Evolutionary conservation across 2,329 filamentous ascomycete genomes (phyloP).

Genomic region (Alternaria sp.): DNA sequence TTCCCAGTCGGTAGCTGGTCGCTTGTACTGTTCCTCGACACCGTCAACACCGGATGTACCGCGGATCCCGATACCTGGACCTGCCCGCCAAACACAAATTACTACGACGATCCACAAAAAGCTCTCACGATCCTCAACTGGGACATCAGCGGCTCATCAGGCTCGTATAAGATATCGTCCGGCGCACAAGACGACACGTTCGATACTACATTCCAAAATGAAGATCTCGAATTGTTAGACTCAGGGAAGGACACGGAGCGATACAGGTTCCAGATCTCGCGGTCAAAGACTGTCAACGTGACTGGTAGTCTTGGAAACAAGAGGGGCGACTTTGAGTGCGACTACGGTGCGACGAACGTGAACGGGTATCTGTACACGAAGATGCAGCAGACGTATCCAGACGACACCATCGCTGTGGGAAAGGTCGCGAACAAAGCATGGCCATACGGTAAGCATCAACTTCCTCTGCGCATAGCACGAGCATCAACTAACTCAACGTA

Average conservation of each 20-base stretch:
- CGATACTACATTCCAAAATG: conserved; percentile 63
- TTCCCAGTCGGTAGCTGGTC: conserved; percentile 72
- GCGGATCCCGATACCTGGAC: conserved; percentile 66
- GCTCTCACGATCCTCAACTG: conserved; percentile 66
- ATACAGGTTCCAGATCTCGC: conserved; percentile 64
- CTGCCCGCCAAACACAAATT: conserved; percentile 67
- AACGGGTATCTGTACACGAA: conserved; percentile 69
- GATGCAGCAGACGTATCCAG: conserved; percentile 52
- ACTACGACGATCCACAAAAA: conserved; percentile 52
- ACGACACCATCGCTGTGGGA: conserved; percentile 30
- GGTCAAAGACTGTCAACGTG: conserved; percentile 63
- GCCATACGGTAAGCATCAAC: conserved; percentile 43
- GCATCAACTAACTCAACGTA: conserved; percentile 21
- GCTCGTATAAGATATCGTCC: conserved; percentile 63
- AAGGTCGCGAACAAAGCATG: conserved; percentile 44
- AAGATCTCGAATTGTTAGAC: conserved; percentile 60
- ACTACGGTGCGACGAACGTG: conserved; percentile 65
- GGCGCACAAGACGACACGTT: conserved; percentile 62
- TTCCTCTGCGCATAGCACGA: not conserved
- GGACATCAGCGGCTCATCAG: conserved; percentile 60
- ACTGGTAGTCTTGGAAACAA: conserved; percentile 53
- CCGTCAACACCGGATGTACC: conserved; percentile 64
- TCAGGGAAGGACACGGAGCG: conserved; percentile 60
- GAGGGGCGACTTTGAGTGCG: conserved; percentile 63
- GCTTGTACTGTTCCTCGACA: conserved; percentile 66